Percentiles rank a stretch among this genome's conserved stretches.
Conservation (phyloP, 495 filamentous ascomycete species). For the Sordaria brevicollis region DNA sequence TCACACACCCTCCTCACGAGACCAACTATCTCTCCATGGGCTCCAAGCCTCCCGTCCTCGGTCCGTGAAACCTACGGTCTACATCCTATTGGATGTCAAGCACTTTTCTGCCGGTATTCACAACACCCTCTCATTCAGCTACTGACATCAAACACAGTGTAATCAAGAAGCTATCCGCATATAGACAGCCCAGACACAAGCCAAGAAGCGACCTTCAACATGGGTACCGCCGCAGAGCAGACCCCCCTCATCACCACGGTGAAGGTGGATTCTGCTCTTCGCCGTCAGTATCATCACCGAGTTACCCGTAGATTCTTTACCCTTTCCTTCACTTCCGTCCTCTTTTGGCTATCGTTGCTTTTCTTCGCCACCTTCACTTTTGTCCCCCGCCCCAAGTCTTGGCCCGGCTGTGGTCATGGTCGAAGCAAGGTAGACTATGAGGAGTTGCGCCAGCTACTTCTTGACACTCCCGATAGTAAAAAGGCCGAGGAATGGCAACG, state of each 20-base stretch:
- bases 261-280: constrained; percentile 33
- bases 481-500: constrained; percentile 72
- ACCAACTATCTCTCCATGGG: neutral
- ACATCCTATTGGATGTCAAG: neutral
- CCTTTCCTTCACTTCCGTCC: constrained; percentile 41
- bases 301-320: constrained; percentile 64
- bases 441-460: constrained; percentile 59
- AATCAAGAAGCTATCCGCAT: neutral
- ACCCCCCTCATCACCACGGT: constrained; percentile 55
- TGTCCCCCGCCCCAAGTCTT: constrained; percentile 28
- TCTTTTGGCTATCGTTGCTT: constrained; percentile 49
- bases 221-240: constrained; percentile 33
- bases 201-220: neutral
- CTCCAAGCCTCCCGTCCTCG: neutral
- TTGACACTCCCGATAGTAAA: constrained; percentile 56
- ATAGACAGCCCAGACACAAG: neutral
- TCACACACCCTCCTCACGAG: neutral
- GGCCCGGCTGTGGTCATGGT: constrained; percentile 29
- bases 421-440: constrained; percentile 41
- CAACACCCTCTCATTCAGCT: neutral
- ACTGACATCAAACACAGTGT: neutral
- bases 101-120: neutral
- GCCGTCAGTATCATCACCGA: constrained; percentile 58
- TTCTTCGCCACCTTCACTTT: constrained; percentile 47
- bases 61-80: neutral